These are phyloP conservation scores for Exophiala bonariae DNA, from an alignment of 2,329 filamentous ascomycete species.

Conservation along the genomic window DNA sequence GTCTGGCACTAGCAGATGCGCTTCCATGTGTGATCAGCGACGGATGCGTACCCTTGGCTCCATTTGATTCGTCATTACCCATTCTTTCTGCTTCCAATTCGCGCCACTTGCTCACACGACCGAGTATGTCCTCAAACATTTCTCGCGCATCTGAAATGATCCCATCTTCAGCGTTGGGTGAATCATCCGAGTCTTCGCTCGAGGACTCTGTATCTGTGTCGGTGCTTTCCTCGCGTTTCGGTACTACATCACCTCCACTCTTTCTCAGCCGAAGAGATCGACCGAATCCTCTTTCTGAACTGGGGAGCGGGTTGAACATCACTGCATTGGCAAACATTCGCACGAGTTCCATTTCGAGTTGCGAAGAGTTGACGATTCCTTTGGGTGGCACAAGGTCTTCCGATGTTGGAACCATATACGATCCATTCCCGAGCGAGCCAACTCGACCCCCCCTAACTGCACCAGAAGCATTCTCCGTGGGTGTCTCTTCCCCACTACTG, in stretches of 20 bases:
- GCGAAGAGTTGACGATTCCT: slow-evolving; percentile 88
- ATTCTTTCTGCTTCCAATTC: slow-evolving; percentile 60
- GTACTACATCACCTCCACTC: slow-evolving; percentile 37
- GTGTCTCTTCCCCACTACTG: slow-evolving; percentile 43
- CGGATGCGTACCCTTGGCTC: slow-evolving; percentile 4
- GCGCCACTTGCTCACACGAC: slow-evolving; percentile 72
- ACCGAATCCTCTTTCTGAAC: slow-evolving; percentile 63
- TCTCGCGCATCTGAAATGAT: slow-evolving; percentile 83
- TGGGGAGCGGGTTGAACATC: slow-evolving; percentile 91
- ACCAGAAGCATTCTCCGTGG: slow-evolving; percentile 8
- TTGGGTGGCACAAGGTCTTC: slow-evolving; percentile 80
- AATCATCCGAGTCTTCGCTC: slow-evolving; percentile 48
- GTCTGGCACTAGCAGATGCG: slow-evolving; percentile 16
- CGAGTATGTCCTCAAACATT: slow-evolving; percentile 88
- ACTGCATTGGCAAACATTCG: slow-evolving; percentile 98
- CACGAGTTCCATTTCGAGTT: slow-evolving; percentile 88
- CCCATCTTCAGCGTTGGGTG: slow-evolving; percentile 75
- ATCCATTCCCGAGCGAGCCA: slow-evolving; percentile 39
- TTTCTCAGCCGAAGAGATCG: slow-evolving; percentile 51
- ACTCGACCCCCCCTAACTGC: slow-evolving; percentile 4
- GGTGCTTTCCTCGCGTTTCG: slow-evolving; percentile 39
- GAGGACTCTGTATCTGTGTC: slow-evolving; percentile 33
- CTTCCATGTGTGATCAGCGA: slow-evolving; percentile 5
- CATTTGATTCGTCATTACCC: slow-evolving; percentile 3
- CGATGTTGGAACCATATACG: slow-evolving; percentile 54